phyloP scores from a whole-genome alignment of 192 early-diverging fungal genomes.

The Funneliformis geosporum region DNA sequence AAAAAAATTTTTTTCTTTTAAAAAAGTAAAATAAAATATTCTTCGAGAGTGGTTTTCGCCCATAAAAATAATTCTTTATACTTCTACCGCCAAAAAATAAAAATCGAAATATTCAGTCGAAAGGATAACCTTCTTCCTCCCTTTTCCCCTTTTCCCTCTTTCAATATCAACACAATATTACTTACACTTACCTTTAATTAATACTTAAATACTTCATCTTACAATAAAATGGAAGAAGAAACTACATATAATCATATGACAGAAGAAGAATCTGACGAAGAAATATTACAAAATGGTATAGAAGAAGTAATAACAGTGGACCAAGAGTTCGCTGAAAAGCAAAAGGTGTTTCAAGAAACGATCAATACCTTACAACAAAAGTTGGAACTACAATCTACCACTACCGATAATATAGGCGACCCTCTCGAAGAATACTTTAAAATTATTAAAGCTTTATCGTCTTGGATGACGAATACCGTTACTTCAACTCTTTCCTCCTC shows the following conservation, averaged over 20 bases:
- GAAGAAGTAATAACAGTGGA: slow-evolving; percentile 24
- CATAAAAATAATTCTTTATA: background rate
- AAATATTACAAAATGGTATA: background rate
- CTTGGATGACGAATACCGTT: slow-evolving; percentile 4
- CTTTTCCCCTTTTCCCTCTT: background rate
- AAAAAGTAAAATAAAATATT: slow-evolving; percentile 3
- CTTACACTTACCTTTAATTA: background rate
- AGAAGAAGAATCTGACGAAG: background rate
- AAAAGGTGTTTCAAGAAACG: slow-evolving; percentile 21
- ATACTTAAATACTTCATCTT: background rate
- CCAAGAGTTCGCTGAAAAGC: slow-evolving; percentile 11
- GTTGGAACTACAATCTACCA: background rate
- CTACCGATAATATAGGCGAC: background rate
- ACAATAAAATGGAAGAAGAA: slow-evolving; percentile 12
- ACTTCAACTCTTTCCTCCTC: background rate
- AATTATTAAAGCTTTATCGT: slow-evolving; percentile 9
- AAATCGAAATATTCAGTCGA: background rate
- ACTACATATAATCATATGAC: background rate
- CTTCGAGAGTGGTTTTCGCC: slow-evolving; percentile 13
- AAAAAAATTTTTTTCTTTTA: background rate
- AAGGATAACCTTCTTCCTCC: background rate
- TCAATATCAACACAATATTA: background rate
- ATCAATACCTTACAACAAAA: slow-evolving; percentile 4
- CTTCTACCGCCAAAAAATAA: background rate
- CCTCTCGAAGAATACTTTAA: slow-evolving; percentile 34